Evolutionary conservation across 2,329 filamentous ascomycete species (phyloP).

Genomic region (Fusarium sp.): DNA sequence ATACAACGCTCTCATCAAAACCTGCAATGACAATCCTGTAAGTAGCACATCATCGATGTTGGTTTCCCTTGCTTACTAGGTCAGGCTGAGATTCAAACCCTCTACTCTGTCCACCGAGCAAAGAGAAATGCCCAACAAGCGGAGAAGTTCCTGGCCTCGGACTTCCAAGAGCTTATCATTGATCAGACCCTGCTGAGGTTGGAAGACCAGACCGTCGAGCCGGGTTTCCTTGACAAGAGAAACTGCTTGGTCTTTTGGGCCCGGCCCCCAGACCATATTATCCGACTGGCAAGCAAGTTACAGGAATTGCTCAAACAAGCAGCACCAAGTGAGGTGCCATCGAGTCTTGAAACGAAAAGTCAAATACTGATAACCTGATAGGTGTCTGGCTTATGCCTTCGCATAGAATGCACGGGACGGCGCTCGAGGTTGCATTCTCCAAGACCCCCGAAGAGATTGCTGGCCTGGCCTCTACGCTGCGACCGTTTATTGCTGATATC

Average conservation of each 20-base stretch:
- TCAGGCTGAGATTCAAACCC: constrained; percentile 72
- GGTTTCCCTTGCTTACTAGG: neutral
- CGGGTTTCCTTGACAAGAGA: constrained; percentile 76
- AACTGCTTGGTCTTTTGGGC: constrained; percentile 92
- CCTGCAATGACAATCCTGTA: constrained; percentile 74
- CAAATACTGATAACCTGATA: constrained; percentile 46
- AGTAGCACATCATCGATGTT: constrained; percentile 32
- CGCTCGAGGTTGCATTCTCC: constrained; percentile 84
- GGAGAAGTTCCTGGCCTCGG: constrained; percentile 72
- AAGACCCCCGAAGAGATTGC: constrained; percentile 75
- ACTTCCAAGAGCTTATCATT: constrained; percentile 75
- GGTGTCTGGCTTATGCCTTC: constrained; percentile 88
- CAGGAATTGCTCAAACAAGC: constrained; percentile 71
- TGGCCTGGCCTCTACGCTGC: constrained; percentile 65
- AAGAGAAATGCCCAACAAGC: constrained; percentile 80
- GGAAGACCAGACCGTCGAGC: constrained; percentile 68
- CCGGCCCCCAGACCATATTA: constrained; percentile 76
- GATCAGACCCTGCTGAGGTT: constrained; percentile 80
- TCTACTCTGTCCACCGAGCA: constrained; percentile 78
- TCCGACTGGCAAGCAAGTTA: constrained; percentile 71
- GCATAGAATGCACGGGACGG: constrained; percentile 82
- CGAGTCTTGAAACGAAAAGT: neutral
- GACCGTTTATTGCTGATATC: constrained; percentile 65
- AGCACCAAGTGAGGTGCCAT: constrained; percentile 71
- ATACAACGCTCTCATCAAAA: constrained; percentile 76